Conservation (phyloP, 2,329 filamentous ascomycete genomes). For the Ceratocystis papillata region DNA sequence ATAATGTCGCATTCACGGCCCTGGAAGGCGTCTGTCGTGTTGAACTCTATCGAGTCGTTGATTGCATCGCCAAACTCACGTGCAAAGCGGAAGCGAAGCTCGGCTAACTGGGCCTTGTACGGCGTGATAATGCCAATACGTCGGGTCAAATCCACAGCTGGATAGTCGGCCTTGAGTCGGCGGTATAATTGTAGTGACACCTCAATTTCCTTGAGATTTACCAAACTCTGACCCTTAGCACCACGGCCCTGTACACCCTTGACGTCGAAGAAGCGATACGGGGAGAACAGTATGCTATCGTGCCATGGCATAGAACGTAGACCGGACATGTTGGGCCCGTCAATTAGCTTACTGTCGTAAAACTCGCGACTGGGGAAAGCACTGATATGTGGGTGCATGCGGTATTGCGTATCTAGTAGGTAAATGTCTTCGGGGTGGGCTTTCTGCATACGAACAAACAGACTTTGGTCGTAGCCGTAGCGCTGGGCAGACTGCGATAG, state of each 20-base stretch:
- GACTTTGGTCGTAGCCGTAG: conserved; percentile 92
- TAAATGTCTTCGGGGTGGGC: conserved; percentile 83
- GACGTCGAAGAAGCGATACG: conserved; percentile 96
- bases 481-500: conserved; percentile 84
- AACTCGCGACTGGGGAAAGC: conserved; percentile 81
- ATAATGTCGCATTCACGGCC: conserved; percentile 95
- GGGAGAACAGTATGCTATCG: conserved; percentile 64
- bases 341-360: conserved; percentile 77
- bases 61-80: conserved; percentile 63
- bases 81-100: conserved; percentile 65
- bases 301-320: conserved; percentile 80
- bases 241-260: conserved; percentile 74
- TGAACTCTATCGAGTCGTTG: conserved; percentile 79
- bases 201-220: conserved; percentile 78
- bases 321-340: conserved; percentile 71
- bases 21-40: conserved; percentile 96
- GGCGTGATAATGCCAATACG: conserved; percentile 97
- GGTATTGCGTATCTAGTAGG: conserved; percentile 93
- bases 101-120: conserved; percentile 83
- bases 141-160: conserved; percentile 56
- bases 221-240: conserved; percentile 74
- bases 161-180: conserved; percentile 63
- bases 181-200: conserved; percentile 79
- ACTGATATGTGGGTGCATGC: conserved; percentile 98
- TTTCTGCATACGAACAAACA: conserved; percentile 96